Evolutionary conservation across 257 asterid genomes (phyloP).

Genomic region (Datura wrightii): DNA sequence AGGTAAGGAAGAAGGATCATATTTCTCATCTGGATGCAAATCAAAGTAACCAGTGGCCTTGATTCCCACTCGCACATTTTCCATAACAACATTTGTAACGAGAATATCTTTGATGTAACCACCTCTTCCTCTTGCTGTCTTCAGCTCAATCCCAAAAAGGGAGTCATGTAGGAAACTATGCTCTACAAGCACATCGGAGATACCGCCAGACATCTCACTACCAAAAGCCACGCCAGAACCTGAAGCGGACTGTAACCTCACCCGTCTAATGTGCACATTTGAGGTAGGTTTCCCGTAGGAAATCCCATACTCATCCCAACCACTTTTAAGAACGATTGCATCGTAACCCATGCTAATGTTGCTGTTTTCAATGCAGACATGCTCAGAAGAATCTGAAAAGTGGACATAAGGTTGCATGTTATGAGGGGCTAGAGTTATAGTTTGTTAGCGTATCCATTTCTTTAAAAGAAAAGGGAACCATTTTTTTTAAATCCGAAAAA

Average conservation of each 20-base stretch:
- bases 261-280: slow-evolving; percentile 62
- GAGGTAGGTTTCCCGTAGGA: slow-evolving; percentile 65
- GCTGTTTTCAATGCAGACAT: slow-evolving; percentile 87
- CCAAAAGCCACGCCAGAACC: slow-evolving; percentile 90
- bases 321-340: slow-evolving; percentile 82
- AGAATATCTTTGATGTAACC: slow-evolving; percentile 67
- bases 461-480: too few species aligned
- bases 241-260: slow-evolving; percentile 54
- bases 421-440: neutral
- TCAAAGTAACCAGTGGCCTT: slow-evolving; percentile 74
- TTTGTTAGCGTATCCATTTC: too few species aligned
- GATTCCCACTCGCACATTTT: slow-evolving; percentile 64
- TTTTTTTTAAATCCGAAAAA: too few species aligned
- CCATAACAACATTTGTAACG: slow-evolving; percentile 55
- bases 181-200: slow-evolving; percentile 70
- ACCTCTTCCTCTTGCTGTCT: slow-evolving; percentile 85
- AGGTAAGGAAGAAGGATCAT: slow-evolving; percentile 75
- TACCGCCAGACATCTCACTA: slow-evolving; percentile 98
- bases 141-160: slow-evolving; percentile 59
- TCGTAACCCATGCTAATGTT: slow-evolving; percentile 84
- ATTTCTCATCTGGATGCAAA: slow-evolving; percentile 83
- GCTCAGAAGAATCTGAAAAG: slow-evolving; percentile 81
- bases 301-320: slow-evolving; percentile 99
- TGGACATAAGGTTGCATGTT: slow-evolving; percentile 6
- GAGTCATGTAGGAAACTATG: slow-evolving; percentile 59